Conservation (phyloP, 805 yeast genomes). For the Starmerella etchellsii region DNA sequence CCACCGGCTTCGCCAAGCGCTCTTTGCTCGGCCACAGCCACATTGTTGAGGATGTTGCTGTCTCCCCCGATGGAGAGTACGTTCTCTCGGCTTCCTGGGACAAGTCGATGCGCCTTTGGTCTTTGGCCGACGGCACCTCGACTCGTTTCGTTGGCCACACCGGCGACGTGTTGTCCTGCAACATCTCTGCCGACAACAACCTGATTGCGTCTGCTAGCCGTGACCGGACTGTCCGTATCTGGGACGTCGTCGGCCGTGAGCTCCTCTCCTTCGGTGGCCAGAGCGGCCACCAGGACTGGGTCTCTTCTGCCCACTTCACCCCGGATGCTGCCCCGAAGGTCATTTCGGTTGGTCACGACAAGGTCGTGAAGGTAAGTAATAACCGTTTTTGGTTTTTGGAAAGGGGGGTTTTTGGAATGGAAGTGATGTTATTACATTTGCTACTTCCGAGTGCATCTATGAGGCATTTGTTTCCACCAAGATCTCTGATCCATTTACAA, state of each 20-base stretch:
- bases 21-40: conserved; percentile 98
- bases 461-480: conserved; percentile 94
- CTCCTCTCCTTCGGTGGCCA: conserved; percentile 59
- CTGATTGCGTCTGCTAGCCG: conserved; percentile 98
- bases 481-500: conserved; percentile 70
- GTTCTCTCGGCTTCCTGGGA: conserved; percentile 99
- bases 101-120: conserved; percentile 98
- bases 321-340: conserved; percentile 48
- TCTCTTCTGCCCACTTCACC: conserved; percentile 92
- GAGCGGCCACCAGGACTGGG: conserved; percentile 97
- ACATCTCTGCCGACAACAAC: conserved; percentile 92
- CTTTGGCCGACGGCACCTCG: conserved; percentile 83
- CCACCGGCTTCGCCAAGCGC: conserved; percentile 96
- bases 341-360: conserved; percentile 98
- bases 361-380: conserved; percentile 91
- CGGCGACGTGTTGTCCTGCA: conserved; percentile 93
- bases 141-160: conserved; percentile 96
- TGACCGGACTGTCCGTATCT: conserved; percentile 96
- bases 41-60: conserved; percentile 95
- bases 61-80: conserved; percentile 94
- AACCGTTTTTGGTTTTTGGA: not conserved
- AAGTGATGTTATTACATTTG: conserved; percentile 77
- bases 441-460: conserved; percentile 88
- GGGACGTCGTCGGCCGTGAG: conserved; percentile 98
- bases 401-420: conserved; percentile 24